Percentiles rank a stretch among this genome's conserved stretches.
phyloP scores from a whole-genome alignment of 495 filamentous ascomycete species.

The Immersiella caudata region DNA sequence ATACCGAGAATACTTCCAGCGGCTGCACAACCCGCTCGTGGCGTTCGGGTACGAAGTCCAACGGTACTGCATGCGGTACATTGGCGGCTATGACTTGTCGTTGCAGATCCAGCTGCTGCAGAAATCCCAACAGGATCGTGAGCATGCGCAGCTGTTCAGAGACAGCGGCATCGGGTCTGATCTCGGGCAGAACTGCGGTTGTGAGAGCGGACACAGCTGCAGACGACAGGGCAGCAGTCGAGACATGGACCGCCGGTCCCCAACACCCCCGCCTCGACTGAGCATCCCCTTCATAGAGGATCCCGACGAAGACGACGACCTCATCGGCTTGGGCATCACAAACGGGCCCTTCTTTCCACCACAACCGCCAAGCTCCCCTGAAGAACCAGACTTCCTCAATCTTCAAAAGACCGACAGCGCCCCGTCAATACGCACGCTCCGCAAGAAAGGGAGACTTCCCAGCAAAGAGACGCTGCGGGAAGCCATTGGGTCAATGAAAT shows the following conservation, averaged over 20 bases:
- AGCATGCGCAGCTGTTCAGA: not conserved
- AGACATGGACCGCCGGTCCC: not conserved
- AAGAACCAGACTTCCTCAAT: not conserved
- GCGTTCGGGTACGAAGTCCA: constrained; percentile 24
- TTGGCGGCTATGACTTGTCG: constrained; percentile 21
- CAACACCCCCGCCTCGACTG: constrained; percentile 1
- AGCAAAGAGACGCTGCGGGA: not conserved
- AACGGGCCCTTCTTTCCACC: not conserved
- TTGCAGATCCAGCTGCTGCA: constrained; percentile 1
- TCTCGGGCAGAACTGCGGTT: constrained; percentile 8
- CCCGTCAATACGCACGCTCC: not conserved
- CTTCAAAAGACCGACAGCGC: not conserved
- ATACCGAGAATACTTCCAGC: constrained; percentile 4
- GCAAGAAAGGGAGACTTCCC: constrained; percentile 1
- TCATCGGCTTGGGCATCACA: not conserved
- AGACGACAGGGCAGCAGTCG: constrained; percentile 9
- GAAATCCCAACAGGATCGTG: not conserved
- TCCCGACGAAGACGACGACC: not conserved
- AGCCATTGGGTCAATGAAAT: not conserved
- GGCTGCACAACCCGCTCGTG: constrained; percentile 18
- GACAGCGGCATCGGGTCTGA: constrained; percentile 19
- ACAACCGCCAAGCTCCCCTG: not conserved
- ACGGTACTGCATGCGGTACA: constrained; percentile 23
- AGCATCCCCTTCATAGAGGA: not conserved
- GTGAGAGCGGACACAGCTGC: constrained; percentile 13